A percentile compares a stretch with the other conserved stretches of the same genome.
phyloP scores from a whole-genome alignment of 164 flowering plant species.

The Magnolia changhungtana region DNA sequence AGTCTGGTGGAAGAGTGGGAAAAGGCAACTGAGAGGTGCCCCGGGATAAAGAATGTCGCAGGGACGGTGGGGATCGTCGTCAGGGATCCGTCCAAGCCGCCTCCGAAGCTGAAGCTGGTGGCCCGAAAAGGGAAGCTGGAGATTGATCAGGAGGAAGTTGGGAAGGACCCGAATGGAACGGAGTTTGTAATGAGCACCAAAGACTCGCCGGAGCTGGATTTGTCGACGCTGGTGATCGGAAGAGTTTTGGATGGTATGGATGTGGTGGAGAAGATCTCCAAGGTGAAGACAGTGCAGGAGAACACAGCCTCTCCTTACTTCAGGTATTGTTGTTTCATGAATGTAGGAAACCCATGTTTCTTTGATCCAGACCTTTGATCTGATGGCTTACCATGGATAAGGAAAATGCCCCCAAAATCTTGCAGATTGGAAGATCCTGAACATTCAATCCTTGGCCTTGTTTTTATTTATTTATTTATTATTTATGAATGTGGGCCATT shows the following conservation, averaged over 20 bases:
- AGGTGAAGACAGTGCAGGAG: slow-evolving; percentile 86
- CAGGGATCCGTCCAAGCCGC: slow-evolving; percentile 73
- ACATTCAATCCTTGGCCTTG: too few relatives aligned
- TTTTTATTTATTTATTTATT: too few relatives aligned
- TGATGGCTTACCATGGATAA: too few relatives aligned
- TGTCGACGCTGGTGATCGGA: slow-evolving; percentile 66
- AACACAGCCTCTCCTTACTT: slow-evolving; percentile 82
- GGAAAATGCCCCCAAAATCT: too few relatives aligned
- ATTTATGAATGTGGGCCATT: too few relatives aligned
- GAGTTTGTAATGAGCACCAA: slow-evolving; percentile 62
- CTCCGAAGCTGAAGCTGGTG: slow-evolving; percentile 80
- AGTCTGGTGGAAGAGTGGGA: slow-evolving; percentile 39
- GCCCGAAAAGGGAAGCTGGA: slow-evolving; percentile 77
- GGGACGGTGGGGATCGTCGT: slow-evolving; percentile 68
- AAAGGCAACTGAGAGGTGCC: slow-evolving; percentile 30
- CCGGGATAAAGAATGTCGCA: slow-evolving; percentile 58
- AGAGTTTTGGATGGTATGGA: slow-evolving; percentile 77
- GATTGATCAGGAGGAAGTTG: slow-evolving; percentile 77
- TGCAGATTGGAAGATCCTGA: too few relatives aligned
- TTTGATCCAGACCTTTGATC: too few relatives aligned
- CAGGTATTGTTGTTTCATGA: slow-evolving; percentile 40
- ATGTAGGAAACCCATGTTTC: too few relatives aligned
- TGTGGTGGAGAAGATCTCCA: slow-evolving; percentile 61
- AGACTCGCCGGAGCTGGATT: slow-evolving; percentile 83
- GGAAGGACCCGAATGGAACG: slow-evolving; percentile 76